Conservation (phyloP, 129 eudicot genomes). For the Glebionis coronaria region DNA sequence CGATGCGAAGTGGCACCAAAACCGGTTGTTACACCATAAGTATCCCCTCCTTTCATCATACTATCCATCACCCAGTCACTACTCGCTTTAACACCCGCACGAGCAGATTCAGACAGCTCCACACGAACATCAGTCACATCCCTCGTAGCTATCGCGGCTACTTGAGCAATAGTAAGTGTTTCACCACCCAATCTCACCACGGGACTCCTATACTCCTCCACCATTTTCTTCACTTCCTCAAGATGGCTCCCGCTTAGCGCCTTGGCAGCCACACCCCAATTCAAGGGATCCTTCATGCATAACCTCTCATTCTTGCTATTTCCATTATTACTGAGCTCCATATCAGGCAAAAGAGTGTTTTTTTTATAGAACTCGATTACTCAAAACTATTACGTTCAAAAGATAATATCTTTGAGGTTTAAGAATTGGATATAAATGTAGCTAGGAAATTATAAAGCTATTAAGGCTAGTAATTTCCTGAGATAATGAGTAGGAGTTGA, state of each 20-base stretch:
- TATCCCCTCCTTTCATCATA: conserved; percentile 63
- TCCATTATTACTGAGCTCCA: conserved; percentile 25
- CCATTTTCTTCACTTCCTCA: conserved; percentile 73
- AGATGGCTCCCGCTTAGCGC: conserved; percentile 59
- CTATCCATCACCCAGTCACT: conserved; percentile 84
- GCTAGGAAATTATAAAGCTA: conserved; percentile 35
- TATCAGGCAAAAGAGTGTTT: background rate
- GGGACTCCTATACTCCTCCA: conserved; percentile 57
- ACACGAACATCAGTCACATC: conserved; percentile 29
- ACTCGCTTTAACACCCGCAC: conserved; percentile 62
- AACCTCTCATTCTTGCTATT: conserved; percentile 4
- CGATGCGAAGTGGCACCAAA: conserved; percentile 76
- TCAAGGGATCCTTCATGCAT: conserved; percentile 48
- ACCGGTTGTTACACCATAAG: conserved; percentile 74
- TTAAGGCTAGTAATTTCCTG: conserved; percentile 42
- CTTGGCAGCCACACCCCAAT: conserved; percentile 62
- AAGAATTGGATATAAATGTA: background rate
- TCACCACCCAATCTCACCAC: conserved; percentile 53
- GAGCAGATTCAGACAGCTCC: conserved; percentile 53
- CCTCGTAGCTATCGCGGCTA: conserved; percentile 57
- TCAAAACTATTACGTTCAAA: background rate
- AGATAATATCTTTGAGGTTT: background rate
- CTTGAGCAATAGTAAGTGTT: conserved; percentile 59
- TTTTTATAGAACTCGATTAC: background rate
- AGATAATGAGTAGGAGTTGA: conserved; percentile 23